Conservation (phyloP, 805 yeast species). For the Pichia californica region DNA sequence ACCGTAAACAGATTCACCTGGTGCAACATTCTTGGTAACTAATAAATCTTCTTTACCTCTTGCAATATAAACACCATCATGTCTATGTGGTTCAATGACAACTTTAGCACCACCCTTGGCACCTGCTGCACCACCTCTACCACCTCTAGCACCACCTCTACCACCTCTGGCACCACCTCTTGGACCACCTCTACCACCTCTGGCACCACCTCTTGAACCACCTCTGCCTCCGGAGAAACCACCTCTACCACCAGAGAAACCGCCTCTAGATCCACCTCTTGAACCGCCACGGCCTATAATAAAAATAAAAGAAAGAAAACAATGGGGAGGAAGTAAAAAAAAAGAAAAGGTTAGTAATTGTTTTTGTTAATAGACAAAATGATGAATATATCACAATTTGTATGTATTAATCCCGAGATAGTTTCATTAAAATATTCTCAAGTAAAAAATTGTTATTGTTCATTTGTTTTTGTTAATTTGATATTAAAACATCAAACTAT, state of each 20-base stretch:
- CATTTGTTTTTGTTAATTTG: too few species aligned
- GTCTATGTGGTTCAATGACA: conserved; percentile 97
- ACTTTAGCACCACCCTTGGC: conserved; percentile 92
- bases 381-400: too few species aligned
- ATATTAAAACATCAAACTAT: too few species aligned
- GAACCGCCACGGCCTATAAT: conserved; percentile 16
- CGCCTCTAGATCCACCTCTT: conserved; percentile 33
- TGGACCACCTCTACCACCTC: conserved; percentile 55
- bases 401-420: too few species aligned
- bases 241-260: conserved; percentile 32
- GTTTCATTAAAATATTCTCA: too few species aligned
- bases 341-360: background rate
- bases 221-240: conserved; percentile 45
- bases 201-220: conserved; percentile 44
- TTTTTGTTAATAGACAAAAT: too few species aligned
- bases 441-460: too few species aligned
- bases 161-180: conserved; percentile 50
- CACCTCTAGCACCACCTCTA: conserved; percentile 54
- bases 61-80: conserved; percentile 97
- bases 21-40: conserved; percentile 94
- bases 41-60: conserved; percentile 99
- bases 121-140: conserved; percentile 66
- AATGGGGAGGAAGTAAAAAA: background rate
- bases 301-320: background rate
- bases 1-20: conserved; percentile 98